Evolutionary conservation across 2,329 filamentous ascomycete species (phyloP).

Genomic region (Alternaria triticina): DNA sequence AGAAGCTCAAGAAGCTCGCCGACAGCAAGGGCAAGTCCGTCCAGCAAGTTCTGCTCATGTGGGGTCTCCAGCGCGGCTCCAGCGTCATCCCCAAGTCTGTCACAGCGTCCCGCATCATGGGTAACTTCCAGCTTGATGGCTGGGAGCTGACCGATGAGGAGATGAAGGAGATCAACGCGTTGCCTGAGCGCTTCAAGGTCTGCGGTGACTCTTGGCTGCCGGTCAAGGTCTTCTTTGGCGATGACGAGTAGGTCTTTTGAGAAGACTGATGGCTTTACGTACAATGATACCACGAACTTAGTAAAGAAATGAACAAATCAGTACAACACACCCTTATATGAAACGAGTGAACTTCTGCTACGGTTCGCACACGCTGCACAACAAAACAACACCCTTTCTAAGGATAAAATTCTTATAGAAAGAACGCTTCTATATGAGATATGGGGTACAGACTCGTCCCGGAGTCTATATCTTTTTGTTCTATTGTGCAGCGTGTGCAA

Average conservation of each 20-base stretch:
- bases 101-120: conserved; percentile 73
- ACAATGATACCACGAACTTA: conserved; percentile 19
- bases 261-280: neutral
- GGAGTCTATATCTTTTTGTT: too few species aligned
- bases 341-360: too few species aligned
- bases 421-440: too few species aligned
- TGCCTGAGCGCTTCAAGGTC: conserved; percentile 75
- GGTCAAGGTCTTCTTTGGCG: conserved; percentile 80
- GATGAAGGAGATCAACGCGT: conserved; percentile 68
- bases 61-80: conserved; percentile 82
- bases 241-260: conserved; percentile 68
- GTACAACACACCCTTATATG: too few species aligned
- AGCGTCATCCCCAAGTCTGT: conserved; percentile 87
- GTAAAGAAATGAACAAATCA: neutral
- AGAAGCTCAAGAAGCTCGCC: conserved; percentile 67
- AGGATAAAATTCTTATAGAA: too few species aligned
- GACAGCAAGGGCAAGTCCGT: conserved; percentile 69
- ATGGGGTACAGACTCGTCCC: too few species aligned
- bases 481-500: too few species aligned
- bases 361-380: too few species aligned
- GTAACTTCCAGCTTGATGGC: conserved; percentile 76
- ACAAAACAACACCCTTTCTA: too few species aligned
- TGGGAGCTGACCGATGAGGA: conserved; percentile 77
- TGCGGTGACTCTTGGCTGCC: conserved; percentile 78
- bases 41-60: conserved; percentile 79